These are phyloP conservation scores for Lactarius tabidus DNA, from an alignment of 768 basidiomycete species.

Conservation along the genomic window DNA sequence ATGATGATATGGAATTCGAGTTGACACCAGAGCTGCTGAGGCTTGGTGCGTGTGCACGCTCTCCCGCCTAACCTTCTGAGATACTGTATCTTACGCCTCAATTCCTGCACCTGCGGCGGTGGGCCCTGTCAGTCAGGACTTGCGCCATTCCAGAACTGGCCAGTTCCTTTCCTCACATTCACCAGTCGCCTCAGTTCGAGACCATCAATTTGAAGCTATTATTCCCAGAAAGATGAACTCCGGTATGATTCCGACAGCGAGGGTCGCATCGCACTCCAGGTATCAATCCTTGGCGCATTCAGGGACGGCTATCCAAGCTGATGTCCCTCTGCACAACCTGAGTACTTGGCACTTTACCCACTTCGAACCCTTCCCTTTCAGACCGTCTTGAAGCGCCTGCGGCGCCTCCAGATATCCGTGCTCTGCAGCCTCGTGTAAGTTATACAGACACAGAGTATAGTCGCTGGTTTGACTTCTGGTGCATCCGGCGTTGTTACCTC, in stretches of 20 bases:
- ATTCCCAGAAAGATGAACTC: too few species aligned
- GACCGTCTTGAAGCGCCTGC: not conserved
- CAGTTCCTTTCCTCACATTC: not conserved
- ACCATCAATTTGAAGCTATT: not conserved
- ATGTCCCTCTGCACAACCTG: too few species aligned
- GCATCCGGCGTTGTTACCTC: not conserved
- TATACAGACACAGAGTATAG: too few species aligned
- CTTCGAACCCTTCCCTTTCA: not conserved
- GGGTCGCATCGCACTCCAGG: not conserved
- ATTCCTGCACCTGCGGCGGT: not conserved
- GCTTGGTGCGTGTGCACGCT: not conserved
- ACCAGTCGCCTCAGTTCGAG: not conserved
- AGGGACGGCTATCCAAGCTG: too few species aligned
- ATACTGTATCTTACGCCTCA: too few species aligned
- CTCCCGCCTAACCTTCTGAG: not conserved
- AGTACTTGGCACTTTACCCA: too few species aligned
- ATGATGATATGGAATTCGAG: not conserved
- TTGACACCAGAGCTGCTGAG: not conserved
- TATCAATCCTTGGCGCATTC: not conserved
- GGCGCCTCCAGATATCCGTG: not conserved
- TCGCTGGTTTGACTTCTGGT: not conserved
- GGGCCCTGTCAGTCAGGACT: not conserved
- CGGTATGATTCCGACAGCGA: too few species aligned
- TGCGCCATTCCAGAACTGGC: too few species aligned
- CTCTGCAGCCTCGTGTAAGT: not conserved